A percentile compares a stretch with the other conserved stretches of the same genome.
Evolutionary conservation across 2,329 filamentous ascomycete species (phyloP).

Genomic region (Anisogramma anomala): DNA sequence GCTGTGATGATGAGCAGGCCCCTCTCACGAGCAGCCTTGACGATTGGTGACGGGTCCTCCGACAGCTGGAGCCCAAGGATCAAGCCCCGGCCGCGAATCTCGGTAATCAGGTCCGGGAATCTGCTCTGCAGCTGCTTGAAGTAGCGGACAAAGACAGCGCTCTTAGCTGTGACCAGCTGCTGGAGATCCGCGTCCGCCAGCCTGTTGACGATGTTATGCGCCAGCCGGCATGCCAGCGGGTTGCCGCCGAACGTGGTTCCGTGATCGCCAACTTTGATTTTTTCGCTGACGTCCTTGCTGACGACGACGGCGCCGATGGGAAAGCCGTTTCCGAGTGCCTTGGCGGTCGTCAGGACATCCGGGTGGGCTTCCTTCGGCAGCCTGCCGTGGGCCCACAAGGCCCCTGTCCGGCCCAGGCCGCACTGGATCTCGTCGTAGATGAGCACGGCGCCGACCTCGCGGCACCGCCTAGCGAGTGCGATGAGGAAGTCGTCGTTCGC

Average conservation of each 20-base stretch:
- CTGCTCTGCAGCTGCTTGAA: conserved; percentile 36
- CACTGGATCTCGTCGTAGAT: conserved; percentile 98
- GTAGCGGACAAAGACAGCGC: conserved; percentile 34
- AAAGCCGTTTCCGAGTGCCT: conserved; percentile 92
- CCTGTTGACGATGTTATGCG: conserved; percentile 71
- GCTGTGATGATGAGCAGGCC: conserved; percentile 86
- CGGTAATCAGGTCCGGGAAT: conserved; percentile 59
- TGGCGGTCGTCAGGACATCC: conserved; percentile 86
- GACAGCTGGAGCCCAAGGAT: conserved; percentile 79
- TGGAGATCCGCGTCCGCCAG: conserved; percentile 63
- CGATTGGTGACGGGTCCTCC: conserved; percentile 58
- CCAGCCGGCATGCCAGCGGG: conserved; percentile 72
- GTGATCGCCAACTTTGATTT: conserved; percentile 61
- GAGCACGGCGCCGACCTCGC: conserved; percentile 75
- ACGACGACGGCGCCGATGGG: conserved; percentile 76
- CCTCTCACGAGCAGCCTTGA: conserved; percentile 77
- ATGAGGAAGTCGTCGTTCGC: conserved; percentile 73
- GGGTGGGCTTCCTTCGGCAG: conserved; percentile 74
- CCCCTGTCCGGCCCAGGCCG: conserved; percentile 76
- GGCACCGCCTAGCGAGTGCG: conserved; percentile 73
- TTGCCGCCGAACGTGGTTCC: conserved; percentile 93
- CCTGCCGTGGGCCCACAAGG: conserved; percentile 75
- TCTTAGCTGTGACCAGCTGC: conserved; percentile 55
- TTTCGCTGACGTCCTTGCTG: conserved; percentile 50
- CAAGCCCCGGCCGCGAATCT: conserved; percentile 72